Evolutionary conservation across 768 basidiomycete species (phyloP), one percentile per base, ranked within the genome.

Genomic region (Gyrodon lividus): DNA sequence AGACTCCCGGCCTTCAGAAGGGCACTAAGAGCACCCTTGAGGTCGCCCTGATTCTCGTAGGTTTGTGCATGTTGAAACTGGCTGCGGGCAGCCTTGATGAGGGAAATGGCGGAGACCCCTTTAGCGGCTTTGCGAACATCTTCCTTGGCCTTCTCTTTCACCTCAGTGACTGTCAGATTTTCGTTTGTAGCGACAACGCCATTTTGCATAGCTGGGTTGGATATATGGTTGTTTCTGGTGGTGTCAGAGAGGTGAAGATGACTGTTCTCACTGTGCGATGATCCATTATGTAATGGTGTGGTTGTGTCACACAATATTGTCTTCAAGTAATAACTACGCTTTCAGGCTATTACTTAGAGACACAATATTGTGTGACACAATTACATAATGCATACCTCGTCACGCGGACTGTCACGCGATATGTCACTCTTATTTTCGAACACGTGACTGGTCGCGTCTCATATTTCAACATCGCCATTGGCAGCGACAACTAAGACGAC

Each of bases 1-100:
- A 89, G 72, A 20, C 73, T 77, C 1, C 80, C 87, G 7, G 86
- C 80, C 64, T 77, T 83, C 24, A 83, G 78, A 57, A 82, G 80
- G 19, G 80, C 77, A 34, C 74, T 74, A 26, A 87, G 74, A 2
- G 87, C 86, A 17, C 70, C 76, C 65, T 76, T 78, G 48, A 88
- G 70, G 59, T 90, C 82, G 1, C 84, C 84, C 35, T 72, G 72
- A 38, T 63, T 67, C 60, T 89, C 87, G 54, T 67, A 59, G 7
- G 74, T 72, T 53, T 74, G 80, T 6, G 82, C 89, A 7, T 61
- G 61, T 23, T 72, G 66, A 41, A 80, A 75, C 67, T 87, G 86
- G 13, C 68, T 70, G 43, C 81, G 77, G 20, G 89, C 89, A 19
- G 75, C 69, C 63, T 73, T 78, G 67, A 92, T 81, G 58, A 91